Evolutionary conservation across 768 basidiomycete genomes (phyloP), one percentile per base, ranked within the genome.

Genomic region (Lentinula raphanica): DNA sequence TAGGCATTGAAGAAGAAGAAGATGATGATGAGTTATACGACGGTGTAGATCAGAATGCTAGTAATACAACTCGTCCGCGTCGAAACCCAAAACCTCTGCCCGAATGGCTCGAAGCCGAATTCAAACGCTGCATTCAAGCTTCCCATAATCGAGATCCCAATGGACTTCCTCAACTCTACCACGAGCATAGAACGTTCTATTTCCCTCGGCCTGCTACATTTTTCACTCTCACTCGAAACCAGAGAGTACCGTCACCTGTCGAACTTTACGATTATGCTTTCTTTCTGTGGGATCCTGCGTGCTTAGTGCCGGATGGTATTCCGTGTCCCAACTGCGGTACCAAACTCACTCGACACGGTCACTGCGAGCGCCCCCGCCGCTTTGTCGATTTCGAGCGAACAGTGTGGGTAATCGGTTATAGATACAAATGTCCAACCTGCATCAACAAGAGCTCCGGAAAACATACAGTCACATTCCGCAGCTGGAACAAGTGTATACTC

Each of bases 401-500:
- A 0, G 62, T 68, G 36, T 72, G 59, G 56, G 60, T 72, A 0
- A 62, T 70, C 8, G 66, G 68, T 0, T 67, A 63, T 28, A 59
- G 61, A 0, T 72, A 71, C 54, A 57, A 38, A 3, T 69, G 67
- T 49, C 51, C 40, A 0, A 15, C 27, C 1, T 70, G 69, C 53
- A 8, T 29, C 1, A 51, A 66, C 29, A 58, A 62, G 1, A 21
- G 21, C 6, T 9, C 42, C 21, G 42, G 42, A 9, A 19, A 19
- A 11, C 6, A 19, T 11, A 60, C 61, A 12, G 53, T 64, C 5
- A 71, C 64, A 1, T 71, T 69, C 35, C 62, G 61, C 15, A 69
- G 67, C 42, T 71, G 68, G 68, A 65, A 68, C n/a, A 36, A 46
- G 0, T 59, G 61, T 0, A 65, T 72, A 15, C 54, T 71, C 11